Conservation (phyloP, 2,329 filamentous ascomycete genomes). For the Pezicula radicicola region DNA sequence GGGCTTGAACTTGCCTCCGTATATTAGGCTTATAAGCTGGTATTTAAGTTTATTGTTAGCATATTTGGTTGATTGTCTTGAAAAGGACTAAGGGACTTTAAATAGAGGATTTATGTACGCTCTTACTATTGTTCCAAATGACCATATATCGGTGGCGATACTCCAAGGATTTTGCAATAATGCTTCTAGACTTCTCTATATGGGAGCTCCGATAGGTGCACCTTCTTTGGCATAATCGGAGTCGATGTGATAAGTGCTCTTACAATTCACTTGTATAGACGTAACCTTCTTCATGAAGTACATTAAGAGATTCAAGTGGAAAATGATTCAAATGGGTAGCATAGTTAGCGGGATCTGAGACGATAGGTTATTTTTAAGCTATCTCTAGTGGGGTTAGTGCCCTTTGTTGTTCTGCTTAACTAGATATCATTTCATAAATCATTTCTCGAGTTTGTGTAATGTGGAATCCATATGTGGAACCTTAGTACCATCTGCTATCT, state of each 20-base stretch:
- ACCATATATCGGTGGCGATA: slow-evolving; percentile 16
- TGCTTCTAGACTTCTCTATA: slow-evolving; percentile 10
- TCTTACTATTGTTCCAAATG: slow-evolving; percentile 8
- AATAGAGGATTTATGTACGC: too few species aligned
- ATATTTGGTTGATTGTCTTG: background rate
- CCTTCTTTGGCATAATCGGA: slow-evolving; percentile 8
- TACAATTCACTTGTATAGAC: slow-evolving; percentile 8
- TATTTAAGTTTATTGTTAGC: background rate
- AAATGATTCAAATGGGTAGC: too few species aligned
- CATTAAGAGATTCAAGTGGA: slow-evolving; percentile 10
- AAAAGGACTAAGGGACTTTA: too few species aligned
- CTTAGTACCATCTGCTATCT: too few species aligned
- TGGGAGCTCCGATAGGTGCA: slow-evolving; percentile 8
- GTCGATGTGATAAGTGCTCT: slow-evolving; percentile 10
- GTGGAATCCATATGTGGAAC: too few species aligned
- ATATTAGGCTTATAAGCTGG: slow-evolving; percentile 14
- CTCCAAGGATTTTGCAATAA: slow-evolving; percentile 9
- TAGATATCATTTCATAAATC: too few species aligned
- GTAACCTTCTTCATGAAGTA: slow-evolving; percentile 9
- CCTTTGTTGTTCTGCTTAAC: too few species aligned
- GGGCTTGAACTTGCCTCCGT: slow-evolving; percentile 12
- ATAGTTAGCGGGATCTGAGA: too few species aligned
- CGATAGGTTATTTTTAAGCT: too few species aligned
- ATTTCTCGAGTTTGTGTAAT: too few species aligned
- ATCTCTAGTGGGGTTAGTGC: too few species aligned